Base-by-base conservation (phyloP, 202 grass and related monocot genomes). In the Hordeum pubiflorum region DNA sequence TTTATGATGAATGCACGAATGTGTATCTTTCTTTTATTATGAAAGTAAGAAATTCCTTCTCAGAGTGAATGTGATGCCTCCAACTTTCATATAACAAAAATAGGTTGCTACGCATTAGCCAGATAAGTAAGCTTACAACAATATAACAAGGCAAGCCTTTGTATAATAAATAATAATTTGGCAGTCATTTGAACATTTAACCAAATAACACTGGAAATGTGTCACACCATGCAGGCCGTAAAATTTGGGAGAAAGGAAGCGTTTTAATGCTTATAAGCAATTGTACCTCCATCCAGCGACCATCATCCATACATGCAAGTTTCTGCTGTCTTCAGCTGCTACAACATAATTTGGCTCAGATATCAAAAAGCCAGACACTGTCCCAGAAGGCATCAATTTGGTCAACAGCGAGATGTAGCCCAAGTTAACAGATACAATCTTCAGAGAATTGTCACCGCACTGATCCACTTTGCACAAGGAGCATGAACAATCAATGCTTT, bases 281-380 rank as follows among this genome's bases (percentile, higher is more conserved):
- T 50, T 58, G 26, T 87, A 94, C 91, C 89, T 94, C 91, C 89
- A 94, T 12, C 40, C 83, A 58, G 79, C 52, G 41, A 40, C 70
- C 91, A 97, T 92, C 75, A 74, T 75, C 94, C 94, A 97, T 43
- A 94, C 79, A 87, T 92, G 92, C 90, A 97, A 82, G 70, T 86
- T 84, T 82, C 79, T 83, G 71, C 68, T 86, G 68, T 81, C 80
- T 91, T 91, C 91, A 85, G 70, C 72, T 26, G 86, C 84, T 77
- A 92, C 40, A 62, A 94, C 67, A 26, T 89, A 97, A 84, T 97
- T 91, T 79, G 91, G 88, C 86, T 91, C 87, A 85, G 82, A 89
- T 44, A 89, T 89, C 75, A 92, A 86, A 86, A 94, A 77, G 68
- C 86, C 93, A 39, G 79, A 87, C 9, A 89, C 75, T 69, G 68